phyloP scores from a whole-genome alignment of 2,329 filamentous ascomycete species.

The Plectosphaerella plurivora region DNA sequence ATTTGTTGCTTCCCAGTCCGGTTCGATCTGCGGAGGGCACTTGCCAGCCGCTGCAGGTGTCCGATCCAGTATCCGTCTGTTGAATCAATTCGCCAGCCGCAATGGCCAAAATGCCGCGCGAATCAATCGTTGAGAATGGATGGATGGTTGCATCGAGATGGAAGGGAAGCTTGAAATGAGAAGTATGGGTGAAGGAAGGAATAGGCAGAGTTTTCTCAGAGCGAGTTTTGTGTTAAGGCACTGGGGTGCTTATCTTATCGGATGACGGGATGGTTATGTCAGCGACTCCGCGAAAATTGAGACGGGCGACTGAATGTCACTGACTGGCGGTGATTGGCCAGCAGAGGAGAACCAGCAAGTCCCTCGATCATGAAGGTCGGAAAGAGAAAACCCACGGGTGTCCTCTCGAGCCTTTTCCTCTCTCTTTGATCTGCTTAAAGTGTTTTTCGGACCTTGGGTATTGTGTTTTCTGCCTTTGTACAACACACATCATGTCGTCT shows the following conservation, averaged over 20 bases:
- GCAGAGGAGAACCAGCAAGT: background rate
- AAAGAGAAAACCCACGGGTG: background rate
- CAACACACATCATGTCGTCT: background rate
- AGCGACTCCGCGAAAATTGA: background rate
- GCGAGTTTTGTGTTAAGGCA: conserved; percentile 3
- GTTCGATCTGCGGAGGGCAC: background rate
- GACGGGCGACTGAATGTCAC: background rate
- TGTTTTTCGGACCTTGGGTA: background rate
- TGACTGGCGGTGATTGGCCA: background rate
- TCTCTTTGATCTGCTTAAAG: background rate
- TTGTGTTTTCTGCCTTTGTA: background rate
- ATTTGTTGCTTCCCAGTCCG: background rate
- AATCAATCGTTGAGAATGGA: too few relatives aligned
- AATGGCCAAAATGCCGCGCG: too few relatives aligned
- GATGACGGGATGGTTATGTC: too few relatives aligned
- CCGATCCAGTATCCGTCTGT: too few relatives aligned
- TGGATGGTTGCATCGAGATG: too few relatives aligned
- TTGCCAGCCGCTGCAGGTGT: background rate
- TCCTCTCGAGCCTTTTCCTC: background rate
- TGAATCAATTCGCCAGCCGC: too few relatives aligned
- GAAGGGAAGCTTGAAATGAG: conserved; percentile 1
- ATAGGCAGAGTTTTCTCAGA: background rate
- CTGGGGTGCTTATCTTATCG: background rate
- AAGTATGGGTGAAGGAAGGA: background rate
- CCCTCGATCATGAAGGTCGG: background rate